These are phyloP conservation scores for Cercospora sp. DNA, from an alignment of 2,329 filamentous ascomycete genomes.

Conservation along the genomic window DNA sequence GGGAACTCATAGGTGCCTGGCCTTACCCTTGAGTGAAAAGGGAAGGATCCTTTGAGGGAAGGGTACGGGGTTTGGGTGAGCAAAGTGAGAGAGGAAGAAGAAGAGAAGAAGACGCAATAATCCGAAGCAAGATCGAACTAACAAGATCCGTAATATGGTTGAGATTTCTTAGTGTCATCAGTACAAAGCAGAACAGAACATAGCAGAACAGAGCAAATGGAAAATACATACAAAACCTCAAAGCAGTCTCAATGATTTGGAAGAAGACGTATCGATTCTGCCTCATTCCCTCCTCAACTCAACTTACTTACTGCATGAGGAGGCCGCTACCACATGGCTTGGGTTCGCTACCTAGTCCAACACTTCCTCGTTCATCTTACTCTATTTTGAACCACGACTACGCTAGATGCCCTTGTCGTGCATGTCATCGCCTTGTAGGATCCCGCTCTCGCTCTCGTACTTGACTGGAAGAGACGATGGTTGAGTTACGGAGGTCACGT, in stretches of 20 bases:
- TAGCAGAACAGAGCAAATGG: not conserved
- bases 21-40: too few relatives aligned
- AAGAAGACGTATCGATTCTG: not conserved
- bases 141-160: not conserved
- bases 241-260: not conserved
- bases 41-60: too few relatives aligned
- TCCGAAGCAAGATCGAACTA: not conserved
- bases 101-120: not conserved
- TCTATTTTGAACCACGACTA: too few relatives aligned
- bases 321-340: not conserved
- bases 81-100: not conserved
- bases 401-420: too few relatives aligned
- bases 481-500: too few relatives aligned
- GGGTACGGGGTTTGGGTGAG: not conserved
- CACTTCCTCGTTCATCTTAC: too few relatives aligned
- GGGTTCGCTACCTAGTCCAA: not conserved
- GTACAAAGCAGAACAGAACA: not conserved
- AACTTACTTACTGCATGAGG: not conserved
- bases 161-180: not conserved
- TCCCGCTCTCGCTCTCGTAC: too few relatives aligned
- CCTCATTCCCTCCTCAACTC: not conserved
- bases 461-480: too few relatives aligned
- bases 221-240: not conserved
- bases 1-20: not conserved
- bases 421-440: too few relatives aligned